Base-by-base conservation (phyloP, 768 basidiomycete species). In the Calocybe cyanea region DNA sequence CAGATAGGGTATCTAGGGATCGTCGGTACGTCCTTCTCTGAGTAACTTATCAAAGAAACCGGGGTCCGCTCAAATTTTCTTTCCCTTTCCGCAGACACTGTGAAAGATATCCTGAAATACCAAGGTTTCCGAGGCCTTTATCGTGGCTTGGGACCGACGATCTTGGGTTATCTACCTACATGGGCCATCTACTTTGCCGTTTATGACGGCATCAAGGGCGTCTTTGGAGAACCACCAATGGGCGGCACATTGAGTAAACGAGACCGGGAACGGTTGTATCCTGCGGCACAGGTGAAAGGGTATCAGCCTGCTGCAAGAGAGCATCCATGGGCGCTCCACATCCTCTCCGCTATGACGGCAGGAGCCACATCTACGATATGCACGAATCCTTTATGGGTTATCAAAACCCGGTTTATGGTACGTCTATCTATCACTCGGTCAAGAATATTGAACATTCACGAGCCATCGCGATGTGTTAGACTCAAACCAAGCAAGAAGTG, bases 121-220 rank as follows among this genome's bases (percentile, higher is more conserved):
- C 87, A 88, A 48, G 96, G 96, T 11, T 53, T 96, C 41, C 81
- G 86, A 45, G 96, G 96, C 11, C 72, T 97, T 50, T 99, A 99
- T 67, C 82, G 96, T 33, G 96, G 96, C n/a, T 77, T 99, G 15
- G 94, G 95, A 15, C 96, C 96, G 11, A 99, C 96, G 15, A 78
- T 99, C 45, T 76, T 94, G 7, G 96, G 96, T 11, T 98, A 99
- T 68, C 80, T 98, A 32, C 96, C 96, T 17, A 98, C 95, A 2
- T 98, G 94, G 96, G 96, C 93, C 19, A 98, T 98, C 56, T 98
- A 97, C 65, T 98, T 98, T 65, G 83, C 92, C 17, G 92, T 98
- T 19, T 98, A 98, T 68, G 96, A 99, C 68, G 83, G 87, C 48
- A 88, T 97, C 67, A 98, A 98, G 74, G 78, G 77, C 11, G 68